Base-by-base conservation (phyloP, 129 eudicot species). In the Lactuca sativa region DNA sequence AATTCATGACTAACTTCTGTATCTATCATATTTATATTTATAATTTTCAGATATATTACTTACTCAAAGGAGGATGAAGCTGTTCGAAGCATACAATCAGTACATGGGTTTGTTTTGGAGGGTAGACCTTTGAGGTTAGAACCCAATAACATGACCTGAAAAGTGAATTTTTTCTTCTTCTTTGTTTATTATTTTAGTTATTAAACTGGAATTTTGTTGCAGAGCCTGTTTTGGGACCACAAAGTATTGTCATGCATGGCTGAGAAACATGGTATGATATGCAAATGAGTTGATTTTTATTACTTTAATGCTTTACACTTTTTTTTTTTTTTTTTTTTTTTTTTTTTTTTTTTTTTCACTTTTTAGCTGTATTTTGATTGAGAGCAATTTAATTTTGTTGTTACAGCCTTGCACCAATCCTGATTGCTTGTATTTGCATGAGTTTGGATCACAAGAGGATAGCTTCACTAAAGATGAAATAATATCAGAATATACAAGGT, bases 221-320 rank as follows among this genome's bases (percentile, higher is more conserved):
- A 95, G 99, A 86, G 99, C 99, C 49, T 90, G 99, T 83, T 95
- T 95, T 78, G 99, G 99, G 62, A 95, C 99, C 34, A 95, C 97
- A 57, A 95, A 95, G 76, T 95, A 90, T 74, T 95, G 99, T 74
- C 99, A 95, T 77, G 96, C 97, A 54, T 95, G 99, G 99, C 83
- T 95, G 70, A 90, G 96, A 72, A 95, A 82, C 69, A 74, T 82
- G 96, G 99, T 95, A 87, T 72, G 85, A 30, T 63, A 61, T 59
- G 37, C 25, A 54, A 73, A 52, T 48, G 33, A 47, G 15, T 56
- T 41, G 59, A n/a, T 25, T 25, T 25, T 25, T 25, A 49, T 36
- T 63, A 15, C 21, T 32, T 17, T 59, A 1, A 49, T 51, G 16
- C 9, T 48, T 38, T 64, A 4, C 61, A 40, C 17, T 17, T 6